These are phyloP conservation scores for Kuraishia molischiana DNA, from an alignment of 805 yeast genomes.

Conservation along the genomic window DNA sequence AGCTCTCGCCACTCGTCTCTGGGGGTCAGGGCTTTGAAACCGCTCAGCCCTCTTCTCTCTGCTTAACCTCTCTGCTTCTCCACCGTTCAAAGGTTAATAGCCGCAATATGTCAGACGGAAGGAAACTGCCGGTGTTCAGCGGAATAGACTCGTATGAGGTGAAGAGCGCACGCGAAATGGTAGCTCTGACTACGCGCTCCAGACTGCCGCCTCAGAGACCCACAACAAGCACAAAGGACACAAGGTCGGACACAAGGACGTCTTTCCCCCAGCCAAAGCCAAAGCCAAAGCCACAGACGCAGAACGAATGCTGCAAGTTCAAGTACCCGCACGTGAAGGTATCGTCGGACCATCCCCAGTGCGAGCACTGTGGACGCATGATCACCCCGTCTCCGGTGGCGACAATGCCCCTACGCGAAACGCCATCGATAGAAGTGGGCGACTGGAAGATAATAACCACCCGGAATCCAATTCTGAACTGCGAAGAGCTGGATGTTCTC, in stretches of 20 bases:
- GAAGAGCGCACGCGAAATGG: slow-evolving; percentile 57
- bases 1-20: too few relatives aligned
- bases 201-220: slow-evolving; percentile 16
- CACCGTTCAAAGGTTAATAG: too few relatives aligned
- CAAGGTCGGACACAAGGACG: background rate
- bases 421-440: slow-evolving; percentile 58
- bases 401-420: slow-evolving; percentile 48
- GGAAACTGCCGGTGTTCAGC: slow-evolving; percentile 5
- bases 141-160: slow-evolving; percentile 50
- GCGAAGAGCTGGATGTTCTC: slow-evolving; percentile 62
- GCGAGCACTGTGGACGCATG: slow-evolving; percentile 59
- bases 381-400: slow-evolving; percentile 74
- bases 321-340: slow-evolving; percentile 4
- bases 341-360: slow-evolving; percentile 22
- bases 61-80: too few relatives aligned
- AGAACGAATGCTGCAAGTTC: background rate
- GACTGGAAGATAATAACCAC: slow-evolving; percentile 71
- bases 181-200: slow-evolving; percentile 34
- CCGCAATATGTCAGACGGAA: too few relatives aligned
- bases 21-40: too few relatives aligned
- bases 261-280: background rate
- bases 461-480: slow-evolving; percentile 68
- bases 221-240: slow-evolving; percentile 5
- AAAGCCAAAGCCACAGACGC: background rate
- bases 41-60: too few relatives aligned